Conservation (phyloP, 768 basidiomycete species). For the Lanmaoa rubissima region DNA sequence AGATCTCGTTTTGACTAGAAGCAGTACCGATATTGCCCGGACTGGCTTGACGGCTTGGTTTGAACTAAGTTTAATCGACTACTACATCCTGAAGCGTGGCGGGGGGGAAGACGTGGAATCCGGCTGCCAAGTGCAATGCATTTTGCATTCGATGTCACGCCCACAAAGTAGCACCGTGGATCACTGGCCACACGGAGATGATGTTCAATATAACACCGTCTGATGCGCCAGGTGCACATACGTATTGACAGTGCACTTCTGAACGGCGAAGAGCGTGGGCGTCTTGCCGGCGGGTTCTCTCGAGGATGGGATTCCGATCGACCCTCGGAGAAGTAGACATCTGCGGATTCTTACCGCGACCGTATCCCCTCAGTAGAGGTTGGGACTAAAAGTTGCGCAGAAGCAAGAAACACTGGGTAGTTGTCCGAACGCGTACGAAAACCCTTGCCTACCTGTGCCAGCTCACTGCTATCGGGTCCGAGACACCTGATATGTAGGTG, state of each 20-base stretch:
- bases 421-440: neutral
- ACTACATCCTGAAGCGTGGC: neutral
- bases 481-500: neutral
- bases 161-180: neutral
- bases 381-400: no score
- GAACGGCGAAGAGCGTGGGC: neutral
- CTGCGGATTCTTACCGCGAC: neutral
- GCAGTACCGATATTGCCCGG: neutral
- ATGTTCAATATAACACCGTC: neutral
- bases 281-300: neutral
- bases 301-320: neutral
- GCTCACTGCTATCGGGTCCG: neutral
- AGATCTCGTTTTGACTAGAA: neutral
- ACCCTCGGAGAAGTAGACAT: neutral
- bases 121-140: neutral
- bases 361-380: neutral
- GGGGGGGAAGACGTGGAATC: neutral
- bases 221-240: neutral
- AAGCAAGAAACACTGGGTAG: neutral
- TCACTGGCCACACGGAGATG: neutral
- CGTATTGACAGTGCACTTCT: neutral
- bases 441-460: neutral
- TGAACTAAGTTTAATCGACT: neutral
- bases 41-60: neutral
- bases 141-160: neutral